Base-by-base conservation (phyloP, 805 yeast species). In the Ogataea nitratoaversa region DNA sequence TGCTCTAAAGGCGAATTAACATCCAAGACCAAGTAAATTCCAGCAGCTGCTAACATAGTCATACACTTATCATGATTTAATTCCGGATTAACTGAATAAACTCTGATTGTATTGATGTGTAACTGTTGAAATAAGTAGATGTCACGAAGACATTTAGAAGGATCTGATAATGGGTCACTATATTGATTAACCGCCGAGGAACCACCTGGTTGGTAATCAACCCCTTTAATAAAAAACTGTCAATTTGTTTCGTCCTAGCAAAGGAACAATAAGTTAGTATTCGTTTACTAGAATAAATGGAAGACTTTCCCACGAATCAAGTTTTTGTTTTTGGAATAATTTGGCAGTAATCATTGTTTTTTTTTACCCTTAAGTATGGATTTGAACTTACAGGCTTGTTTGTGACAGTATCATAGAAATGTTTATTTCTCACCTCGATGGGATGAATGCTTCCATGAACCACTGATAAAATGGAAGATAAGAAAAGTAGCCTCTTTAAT, bases 161-260 rank as follows among this genome's bases (percentile, higher is more conserved):
- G 72, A 53, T 87, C 82, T 2, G 95, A 82, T 32, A 91, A 68
- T 0, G 96, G 96, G 57, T 91, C 98, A 8, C 51, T 57, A 6
- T 53, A 45, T 3, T 54, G 62, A n/a, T 67, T 67, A 19, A 79
- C 80, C 0, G 81, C 90, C 0, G 95, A 81, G 0, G 95, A 82
- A 0, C 97, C 98, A 8, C 97, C 97, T 0, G 97, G 97, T 56
- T 91, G 97, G 57, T 90, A 90, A 60, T 91, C 98, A 1, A 91
- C 84, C 16, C 98, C 98, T 60, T 77, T 82, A 28, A 90, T 72
- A 52, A 72, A 81, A 56, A 91, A 90, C 79, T 80, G 37, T 23
- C 18, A 5, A 19, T 6, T 9, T 9, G 25, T 12, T 25, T 11
- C 8, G 25, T 23, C 11, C 11, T 23, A 23, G 11, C 8, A 23